Evolutionary conservation across 108 stramenopile genomes (phyloP).

Genomic region (Stephanodiscus triporus): DNA sequence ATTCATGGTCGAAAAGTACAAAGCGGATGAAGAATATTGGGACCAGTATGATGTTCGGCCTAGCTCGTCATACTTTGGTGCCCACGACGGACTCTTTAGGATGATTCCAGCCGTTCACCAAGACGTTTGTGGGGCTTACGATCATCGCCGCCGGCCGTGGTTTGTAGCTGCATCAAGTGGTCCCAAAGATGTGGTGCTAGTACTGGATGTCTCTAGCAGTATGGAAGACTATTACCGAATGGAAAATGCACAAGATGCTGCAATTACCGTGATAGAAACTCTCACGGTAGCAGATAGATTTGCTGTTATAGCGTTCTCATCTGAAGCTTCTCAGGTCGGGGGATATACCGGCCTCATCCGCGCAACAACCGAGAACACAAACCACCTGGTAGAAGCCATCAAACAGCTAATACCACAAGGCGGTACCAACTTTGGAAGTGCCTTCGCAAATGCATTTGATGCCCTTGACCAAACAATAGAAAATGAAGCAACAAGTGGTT

Average conservation of each 20-base stretch:
- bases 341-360: conserved; percentile 16
- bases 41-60: neutral
- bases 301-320: conserved; percentile 46
- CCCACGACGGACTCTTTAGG: conserved; percentile 46
- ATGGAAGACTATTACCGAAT: conserved; percentile 50
- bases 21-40: conserved; percentile 21
- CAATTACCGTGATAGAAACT: conserved; percentile 47
- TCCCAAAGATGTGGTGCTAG: conserved; percentile 69
- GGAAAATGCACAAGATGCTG: conserved; percentile 45
- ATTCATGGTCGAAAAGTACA: conserved; percentile 31
- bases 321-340: conserved; percentile 1
- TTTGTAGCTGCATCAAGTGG: conserved; percentile 62
- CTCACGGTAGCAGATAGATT: conserved; percentile 55
- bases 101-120: conserved; percentile 45
- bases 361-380: conserved; percentile 48
- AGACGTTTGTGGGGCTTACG: conserved; percentile 42
- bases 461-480: conserved; percentile 17
- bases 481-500: conserved; percentile 34
- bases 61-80: conserved; percentile 43
- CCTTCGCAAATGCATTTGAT: conserved; percentile 35
- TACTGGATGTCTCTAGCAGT: conserved; percentile 57
- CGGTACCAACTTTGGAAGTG: conserved; percentile 46
- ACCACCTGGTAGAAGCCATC: conserved; percentile 23
- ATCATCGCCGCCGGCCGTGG: conserved; percentile 61
- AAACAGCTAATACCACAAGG: conserved; percentile 11